Evolutionary conservation across 164 flowering plant genomes (phyloP).

Genomic region (Sextonia rubra): DNA sequence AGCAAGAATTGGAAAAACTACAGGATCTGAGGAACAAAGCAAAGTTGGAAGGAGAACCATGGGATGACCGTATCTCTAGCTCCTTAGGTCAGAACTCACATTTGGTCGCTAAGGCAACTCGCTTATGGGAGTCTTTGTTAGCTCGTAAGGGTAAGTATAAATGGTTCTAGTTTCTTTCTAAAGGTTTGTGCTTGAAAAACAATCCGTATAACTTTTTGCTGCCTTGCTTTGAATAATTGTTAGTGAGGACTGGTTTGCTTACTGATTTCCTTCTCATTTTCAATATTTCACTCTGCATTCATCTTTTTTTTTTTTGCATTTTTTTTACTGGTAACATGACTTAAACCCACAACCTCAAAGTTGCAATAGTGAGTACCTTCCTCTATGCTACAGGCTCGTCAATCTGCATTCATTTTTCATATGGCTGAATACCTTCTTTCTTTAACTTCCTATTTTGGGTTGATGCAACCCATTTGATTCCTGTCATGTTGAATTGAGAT

Average conservation of each 20-base stretch:
- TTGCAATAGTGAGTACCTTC: no score
- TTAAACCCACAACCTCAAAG: no score
- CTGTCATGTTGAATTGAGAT: neutral
- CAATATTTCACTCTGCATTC: no score
- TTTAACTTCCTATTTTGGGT: neutral
- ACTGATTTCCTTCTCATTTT: no score
- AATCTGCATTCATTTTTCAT: no score
- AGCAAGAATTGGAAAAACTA: constrained; percentile 96
- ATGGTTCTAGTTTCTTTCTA: neutral
- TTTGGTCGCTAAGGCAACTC: constrained; percentile 93
- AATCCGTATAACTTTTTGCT: no score
- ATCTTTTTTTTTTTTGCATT: no score
- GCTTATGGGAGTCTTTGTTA: constrained; percentile 90
- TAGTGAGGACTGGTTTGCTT: no score
- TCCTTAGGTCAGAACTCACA: constrained; percentile 89
- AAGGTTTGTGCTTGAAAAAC: neutral
- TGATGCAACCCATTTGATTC: neutral
- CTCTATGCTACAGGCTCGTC: no score
- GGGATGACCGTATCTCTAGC: constrained; percentile 89
- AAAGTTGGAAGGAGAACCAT: constrained; percentile 84
- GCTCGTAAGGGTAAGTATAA: constrained; percentile 71
- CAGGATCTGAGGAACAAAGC: constrained; percentile 86
- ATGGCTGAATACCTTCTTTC: no score
- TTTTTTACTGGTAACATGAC: no score
- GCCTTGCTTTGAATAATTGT: no score